These are phyloP conservation scores for Helianthus tuberosus DNA, from an alignment of 129 eudicot species.

Conservation along the genomic window DNA sequence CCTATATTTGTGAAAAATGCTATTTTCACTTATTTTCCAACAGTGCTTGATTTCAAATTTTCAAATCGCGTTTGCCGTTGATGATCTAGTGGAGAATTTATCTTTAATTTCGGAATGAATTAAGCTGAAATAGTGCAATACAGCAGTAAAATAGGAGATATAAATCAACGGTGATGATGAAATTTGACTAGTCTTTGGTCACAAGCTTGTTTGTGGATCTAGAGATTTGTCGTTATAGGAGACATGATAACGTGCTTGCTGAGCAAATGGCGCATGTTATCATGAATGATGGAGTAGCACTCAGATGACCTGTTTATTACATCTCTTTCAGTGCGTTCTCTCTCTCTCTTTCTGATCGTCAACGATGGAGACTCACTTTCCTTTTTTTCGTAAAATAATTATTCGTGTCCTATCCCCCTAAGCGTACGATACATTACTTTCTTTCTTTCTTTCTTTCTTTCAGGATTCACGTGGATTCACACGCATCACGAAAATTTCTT, in stretches of 20 bases:
- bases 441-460: slow-evolving; percentile 27
- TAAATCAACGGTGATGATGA: slow-evolving; percentile 12
- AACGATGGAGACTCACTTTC: slow-evolving; percentile 19
- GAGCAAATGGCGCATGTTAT: slow-evolving; percentile 47
- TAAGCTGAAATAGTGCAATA: not conserved
- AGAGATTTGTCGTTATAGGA: slow-evolving; percentile 26
- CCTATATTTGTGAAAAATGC: no score
- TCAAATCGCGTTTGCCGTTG: slow-evolving; percentile 1
- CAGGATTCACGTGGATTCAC: slow-evolving; percentile 18
- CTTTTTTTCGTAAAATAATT: slow-evolving; percentile 17
- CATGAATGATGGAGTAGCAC: slow-evolving; percentile 25
- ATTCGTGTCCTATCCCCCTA: slow-evolving; percentile 9
- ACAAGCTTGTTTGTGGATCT: slow-evolving; percentile 29
- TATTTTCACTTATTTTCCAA: no score
- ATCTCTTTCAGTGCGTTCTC: slow-evolving; percentile 24
- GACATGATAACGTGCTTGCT: slow-evolving; percentile 40
- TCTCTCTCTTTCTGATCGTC: slow-evolving; percentile 23
- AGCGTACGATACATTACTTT: slow-evolving; percentile 22
- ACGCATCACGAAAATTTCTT: slow-evolving; percentile 31
- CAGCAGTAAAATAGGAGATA: not conserved
- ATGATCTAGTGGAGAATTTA: slow-evolving; percentile 1
- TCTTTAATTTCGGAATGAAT: slow-evolving; percentile 7
- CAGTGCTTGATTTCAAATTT: not conserved
- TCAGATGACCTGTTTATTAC: slow-evolving; percentile 22
- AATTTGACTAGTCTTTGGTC: slow-evolving; percentile 20